Evolutionary conservation across 495 filamentous ascomycete genomes (phyloP), one percentile per base, ranked within the genome.

Genomic region (Lichenothelia convexa): DNA sequence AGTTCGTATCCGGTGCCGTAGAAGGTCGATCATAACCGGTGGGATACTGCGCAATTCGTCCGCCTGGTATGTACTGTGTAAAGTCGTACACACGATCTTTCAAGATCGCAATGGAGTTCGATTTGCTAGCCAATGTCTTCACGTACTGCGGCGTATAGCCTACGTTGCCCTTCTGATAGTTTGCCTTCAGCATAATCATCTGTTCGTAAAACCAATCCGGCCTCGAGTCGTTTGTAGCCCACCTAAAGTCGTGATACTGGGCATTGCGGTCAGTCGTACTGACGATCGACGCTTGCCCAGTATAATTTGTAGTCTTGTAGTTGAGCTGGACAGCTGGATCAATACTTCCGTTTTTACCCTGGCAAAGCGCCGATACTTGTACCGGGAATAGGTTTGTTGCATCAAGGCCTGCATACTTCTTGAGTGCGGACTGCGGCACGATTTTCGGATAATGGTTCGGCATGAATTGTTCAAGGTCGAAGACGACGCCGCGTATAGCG

Each of bases 171-270:
- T 85, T 84, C 59, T 78, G 82, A 64, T 80, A 95, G 41, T 71
- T 75, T 16, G 68, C 51, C 44, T 73, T 75, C 31, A 99, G 62
- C 46, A 71, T 62, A 32, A 71, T 63, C 68, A 93, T 79, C 54
- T 81, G 75, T 55, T 95, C 80, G 33, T 63, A 73, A 59, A 80
- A 93, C 89, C 89, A 99, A 51, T 91, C 82, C 2, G 76, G 73
- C 4, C 85, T 76, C 30, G 66, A 75, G 54, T 92, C 79, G 40
- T 82, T 80, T 22, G 70, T 81, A 49, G 72, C 81, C 48, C 64
- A 71, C 41, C 89, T 74, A 71, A 94, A 99, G 55, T 99, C 89
- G 49, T 99, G 89, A 50, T 87, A 99, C 40, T 66, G 64, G 11
- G 71, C 50, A 46, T 93, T 91, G 29, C 55, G 45, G 48, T 95